Base-by-base conservation (phyloP, 225 moss, liverwort and hornwort species). In the Pseudoscleropodium purum region DNA sequence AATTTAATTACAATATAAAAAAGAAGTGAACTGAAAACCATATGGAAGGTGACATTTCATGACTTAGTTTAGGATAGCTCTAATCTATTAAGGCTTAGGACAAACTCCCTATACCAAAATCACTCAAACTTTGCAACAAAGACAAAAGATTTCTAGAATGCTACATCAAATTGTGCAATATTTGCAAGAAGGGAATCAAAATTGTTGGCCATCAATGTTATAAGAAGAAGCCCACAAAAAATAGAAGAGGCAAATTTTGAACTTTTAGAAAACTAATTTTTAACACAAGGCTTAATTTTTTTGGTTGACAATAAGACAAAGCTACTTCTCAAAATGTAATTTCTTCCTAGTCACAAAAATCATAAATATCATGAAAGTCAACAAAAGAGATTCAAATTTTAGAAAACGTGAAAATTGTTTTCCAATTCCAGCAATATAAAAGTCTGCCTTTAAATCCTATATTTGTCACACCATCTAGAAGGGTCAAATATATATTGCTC, bases 211-310 rank as follows among this genome's bases (percentile, higher is more conserved):
- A 78, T 3, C 4, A 56, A 78, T 24, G 15, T 37, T 20, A 9
- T 36, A 52, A 9, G 8, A 0, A 78, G 1, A 36, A 15, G 6
- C 4, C 3, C 0, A 15, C 20, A 3, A 6, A 78, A 52, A 80
- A 5, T 18, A 27, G 11, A n/a, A 0, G 19, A 59, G 11, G 39
- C 6, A 80, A 27, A 3, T 39, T 25, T 54, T 0, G 0, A 3
- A 39, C 5, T 29, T 80, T 0, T 0, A 0, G 3, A 59, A 80
- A 39, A 59, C 12, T 12, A 5, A 10, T 29, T 59, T 59, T 59
- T 15, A 13, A 56, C 2, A 39, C 29, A 39, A 0, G 0, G 29
- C 5, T 59, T n/a, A 3, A n/a, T 12, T 2, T 18, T 27, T 9
- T 29, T 29, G 5, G 1, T 39, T 80, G 29, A 59, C 27, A 29